Evolutionary conservation across 2,329 filamentous ascomycete species (phyloP).

Genomic region (Stachybotrys chlorohalonatus): DNA sequence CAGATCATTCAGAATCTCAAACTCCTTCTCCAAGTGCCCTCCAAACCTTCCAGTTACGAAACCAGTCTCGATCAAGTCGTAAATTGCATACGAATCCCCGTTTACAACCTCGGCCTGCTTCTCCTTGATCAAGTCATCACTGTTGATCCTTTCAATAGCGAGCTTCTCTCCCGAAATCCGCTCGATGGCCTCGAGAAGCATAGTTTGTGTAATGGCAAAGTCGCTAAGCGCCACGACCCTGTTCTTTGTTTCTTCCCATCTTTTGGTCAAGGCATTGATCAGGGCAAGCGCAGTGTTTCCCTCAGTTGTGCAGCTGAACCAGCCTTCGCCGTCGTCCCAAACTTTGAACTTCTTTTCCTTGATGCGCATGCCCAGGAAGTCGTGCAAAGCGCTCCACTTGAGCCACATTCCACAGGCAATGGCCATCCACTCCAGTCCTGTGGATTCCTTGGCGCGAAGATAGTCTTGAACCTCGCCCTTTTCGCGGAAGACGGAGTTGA

Average conservation of each 20-base stretch:
- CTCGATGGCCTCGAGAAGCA: constrained; percentile 37
- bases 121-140: constrained; percentile 13
- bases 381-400: constrained; percentile 6
- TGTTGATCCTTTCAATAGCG: constrained; percentile 14
- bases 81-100: constrained; percentile 14
- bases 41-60: constrained; percentile 21
- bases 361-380: constrained; percentile 9
- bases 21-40: constrained; percentile 21
- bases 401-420: constrained; percentile 9
- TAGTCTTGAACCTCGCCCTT: constrained; percentile 11
- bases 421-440: constrained; percentile 6
- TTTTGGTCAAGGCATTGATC: constrained; percentile 14
- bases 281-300: constrained; percentile 22
- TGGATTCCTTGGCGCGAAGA: constrained; percentile 9
- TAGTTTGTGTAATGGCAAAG: constrained; percentile 19
- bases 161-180: constrained; percentile 35
- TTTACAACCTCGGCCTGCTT: constrained; percentile 14
- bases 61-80: constrained; percentile 20
- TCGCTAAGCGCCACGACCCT: constrained; percentile 21
- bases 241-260: constrained; percentile 21
- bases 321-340: constrained; percentile 23
- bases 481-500: constrained; percentile 6
- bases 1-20: constrained; percentile 19
- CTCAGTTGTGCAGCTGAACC: constrained; percentile 23
- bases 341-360: constrained; percentile 6